Conservation (phyloP, 495 filamentous ascomycete species). For the Daldinia bambusicola region DNA sequence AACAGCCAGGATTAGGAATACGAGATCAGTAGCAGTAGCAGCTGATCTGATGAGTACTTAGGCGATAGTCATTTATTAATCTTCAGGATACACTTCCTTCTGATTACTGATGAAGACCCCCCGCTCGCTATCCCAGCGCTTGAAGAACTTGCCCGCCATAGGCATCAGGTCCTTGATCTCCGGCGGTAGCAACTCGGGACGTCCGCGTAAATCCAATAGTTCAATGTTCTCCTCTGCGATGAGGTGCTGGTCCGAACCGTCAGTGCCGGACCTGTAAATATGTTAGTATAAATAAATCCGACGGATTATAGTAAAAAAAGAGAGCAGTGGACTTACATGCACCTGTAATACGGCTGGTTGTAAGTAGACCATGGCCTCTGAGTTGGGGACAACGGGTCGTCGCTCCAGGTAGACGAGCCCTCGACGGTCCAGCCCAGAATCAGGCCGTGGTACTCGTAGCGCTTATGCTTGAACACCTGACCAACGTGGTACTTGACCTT, state of each 20-base stretch:
- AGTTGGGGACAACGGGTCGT: constrained; percentile 22
- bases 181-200: constrained; percentile 49
- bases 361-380: constrained; percentile 35
- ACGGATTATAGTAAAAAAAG: constrained; percentile 2
- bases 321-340: constrained; percentile 48
- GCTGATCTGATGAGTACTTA: not conserved
- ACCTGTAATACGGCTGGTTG: constrained; percentile 49
- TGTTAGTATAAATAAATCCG: constrained; percentile 28
- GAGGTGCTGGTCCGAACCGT: constrained; percentile 66
- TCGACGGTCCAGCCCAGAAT: constrained; percentile 86
- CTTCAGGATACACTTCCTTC: constrained; percentile 84
- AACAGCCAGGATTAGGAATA: not conserved
- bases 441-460: constrained; percentile 81
- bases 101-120: constrained; percentile 87
- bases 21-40: not conserved
- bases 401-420: constrained; percentile 46
- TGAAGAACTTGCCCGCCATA: constrained; percentile 88
- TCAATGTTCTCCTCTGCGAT: constrained; percentile 91
- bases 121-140: constrained; percentile 76
- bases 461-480: constrained; percentile 82
- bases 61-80: constrained; percentile 56
- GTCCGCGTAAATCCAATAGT: constrained; percentile 60
- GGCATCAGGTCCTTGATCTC: constrained; percentile 63
- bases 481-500: constrained; percentile 72
- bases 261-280: constrained; percentile 69